Base-by-base conservation (phyloP, 140 eudicot genomes). In the Cichorium intybus region DNA sequence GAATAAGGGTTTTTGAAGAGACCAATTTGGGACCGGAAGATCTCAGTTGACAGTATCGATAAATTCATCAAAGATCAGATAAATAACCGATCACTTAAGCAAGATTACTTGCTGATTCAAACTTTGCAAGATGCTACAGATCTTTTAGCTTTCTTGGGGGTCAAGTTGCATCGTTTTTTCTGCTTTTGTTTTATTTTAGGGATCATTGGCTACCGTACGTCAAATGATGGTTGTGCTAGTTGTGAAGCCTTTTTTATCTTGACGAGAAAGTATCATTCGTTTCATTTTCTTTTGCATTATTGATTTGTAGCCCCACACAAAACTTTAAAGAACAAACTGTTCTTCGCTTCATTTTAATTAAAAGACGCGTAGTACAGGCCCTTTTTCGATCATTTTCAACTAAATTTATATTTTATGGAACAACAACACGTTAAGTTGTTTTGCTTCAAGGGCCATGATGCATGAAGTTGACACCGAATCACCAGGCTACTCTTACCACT, bases 161-260 rank as follows among this genome's bases (percentile, higher is more conserved):
- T 59, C 74, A 60, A 51, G 39, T 15, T 41, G 22, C 28, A 6
- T 41, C 7, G 18, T 21, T 29, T 64, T 16, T 28, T n/a, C n/a
- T n/a, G n/a, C 52, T 55, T 26, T 51, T 75, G 79, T 60, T 59
- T 18, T 33, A 11, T 64, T 50, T 75, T 67, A 59, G 80, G 80
- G 61, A 28, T 67, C 79, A 75, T 75, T 75, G 15, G 29, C 63
- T 50, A 75, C 79, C 75, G n/a, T n/a, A n/a, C n/a, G 65, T 75
- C 14, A 43, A 75, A 66, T 24, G n/a, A 26, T 67, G 65, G 70
- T 51, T n/a, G 26, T 50, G 48, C 24, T 58, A 31, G 27, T 16
- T 43, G 14, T 43, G 10, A 35, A 67, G 70, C n/a, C 75, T 67
- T 59, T 59, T 67, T 20, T 60, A 67, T 67, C 75, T 67, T 29